These are phyloP conservation scores for Aspergillaceae sp. DNA, from an alignment of 2,329 filamentous ascomycete genomes.

Conservation along the genomic window DNA sequence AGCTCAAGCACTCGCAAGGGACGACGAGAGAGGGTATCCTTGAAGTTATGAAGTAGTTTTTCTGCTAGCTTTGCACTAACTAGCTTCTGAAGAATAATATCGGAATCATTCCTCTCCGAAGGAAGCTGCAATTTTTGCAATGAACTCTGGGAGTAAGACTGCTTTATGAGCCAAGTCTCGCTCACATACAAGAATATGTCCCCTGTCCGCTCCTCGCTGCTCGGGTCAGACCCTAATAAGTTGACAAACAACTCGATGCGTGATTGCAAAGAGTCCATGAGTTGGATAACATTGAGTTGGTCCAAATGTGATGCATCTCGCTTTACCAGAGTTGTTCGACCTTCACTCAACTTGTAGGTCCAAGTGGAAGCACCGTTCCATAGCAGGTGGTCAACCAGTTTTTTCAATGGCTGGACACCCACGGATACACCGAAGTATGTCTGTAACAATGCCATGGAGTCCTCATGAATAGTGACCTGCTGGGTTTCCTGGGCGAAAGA, in stretches of 20 bases:
- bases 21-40: slow-evolving; percentile 33
- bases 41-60: slow-evolving; percentile 34
- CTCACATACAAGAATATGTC: slow-evolving; percentile 37
- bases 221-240: slow-evolving; percentile 31
- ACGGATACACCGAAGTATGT: slow-evolving; percentile 36
- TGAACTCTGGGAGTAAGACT: slow-evolving; percentile 5
- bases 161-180: slow-evolving; percentile 32
- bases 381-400: slow-evolving; percentile 33
- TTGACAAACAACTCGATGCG: slow-evolving; percentile 31
- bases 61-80: slow-evolving; percentile 35
- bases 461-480: slow-evolving; percentile 18
- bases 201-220: slow-evolving; percentile 31
- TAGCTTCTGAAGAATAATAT: slow-evolving; percentile 27
- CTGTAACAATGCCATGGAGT: slow-evolving; percentile 24
- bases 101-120: slow-evolving; percentile 15
- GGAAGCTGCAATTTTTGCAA: slow-evolving; percentile 7
- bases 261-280: slow-evolving; percentile 28
- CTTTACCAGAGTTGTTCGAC: slow-evolving; percentile 19
- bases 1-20: slow-evolving; percentile 34
- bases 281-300: slow-evolving; percentile 20
- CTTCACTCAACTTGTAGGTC: slow-evolving; percentile 22
- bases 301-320: slow-evolving; percentile 10
- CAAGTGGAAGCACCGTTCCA: slow-evolving; percentile 33
- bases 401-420: slow-evolving; percentile 26
- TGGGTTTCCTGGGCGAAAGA: slow-evolving; percentile 29